Evolutionary conservation across 805 yeast species (phyloP).

Genomic region (Pichia manshurica): DNA sequence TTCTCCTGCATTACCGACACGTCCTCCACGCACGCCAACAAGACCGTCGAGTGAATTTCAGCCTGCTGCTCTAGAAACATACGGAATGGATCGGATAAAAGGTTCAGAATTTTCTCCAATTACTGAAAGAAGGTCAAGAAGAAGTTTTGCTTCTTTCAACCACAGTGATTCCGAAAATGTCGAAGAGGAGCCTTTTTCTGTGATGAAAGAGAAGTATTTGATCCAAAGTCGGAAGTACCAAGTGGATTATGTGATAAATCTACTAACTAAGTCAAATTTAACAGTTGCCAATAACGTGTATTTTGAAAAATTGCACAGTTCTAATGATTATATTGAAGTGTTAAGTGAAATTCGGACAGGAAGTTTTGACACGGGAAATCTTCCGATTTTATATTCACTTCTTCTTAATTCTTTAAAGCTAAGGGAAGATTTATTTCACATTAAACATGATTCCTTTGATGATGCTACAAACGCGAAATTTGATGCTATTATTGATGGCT

Average conservation of each 20-base stretch:
- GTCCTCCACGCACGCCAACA: conserved; percentile 6
- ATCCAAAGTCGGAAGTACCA: conserved; percentile 13
- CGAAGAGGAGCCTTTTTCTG: not conserved
- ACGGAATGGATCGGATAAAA: conserved; percentile 13
- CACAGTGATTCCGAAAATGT: not conserved
- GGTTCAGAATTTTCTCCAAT: conserved; percentile 10
- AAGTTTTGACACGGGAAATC: conserved; percentile 18
- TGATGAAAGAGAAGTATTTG: conserved; percentile 9
- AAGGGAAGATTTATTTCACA: conserved; percentile 4
- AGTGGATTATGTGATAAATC: conserved; percentile 13
- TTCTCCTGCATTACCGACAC: conserved; percentile 5
- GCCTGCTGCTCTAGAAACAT: conserved; percentile 3
- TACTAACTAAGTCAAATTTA: conserved; percentile 11
- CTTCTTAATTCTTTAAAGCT: conserved; percentile 14
- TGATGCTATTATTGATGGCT: not conserved
- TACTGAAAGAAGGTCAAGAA: conserved; percentile 1
- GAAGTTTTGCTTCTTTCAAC: not conserved
- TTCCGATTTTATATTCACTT: conserved; percentile 17
- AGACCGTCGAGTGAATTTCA: conserved; percentile 1
- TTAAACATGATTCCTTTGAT: not conserved
- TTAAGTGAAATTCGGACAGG: conserved; percentile 21
- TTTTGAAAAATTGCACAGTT: conserved; percentile 17
- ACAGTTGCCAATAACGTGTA: conserved; percentile 17
- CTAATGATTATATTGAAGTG: conserved; percentile 20
- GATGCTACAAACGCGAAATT: not conserved